These are phyloP conservation scores for Phyllosticta capitalensis DNA, from an alignment of 2,329 filamentous ascomycete genomes.

Conservation along the genomic window DNA sequence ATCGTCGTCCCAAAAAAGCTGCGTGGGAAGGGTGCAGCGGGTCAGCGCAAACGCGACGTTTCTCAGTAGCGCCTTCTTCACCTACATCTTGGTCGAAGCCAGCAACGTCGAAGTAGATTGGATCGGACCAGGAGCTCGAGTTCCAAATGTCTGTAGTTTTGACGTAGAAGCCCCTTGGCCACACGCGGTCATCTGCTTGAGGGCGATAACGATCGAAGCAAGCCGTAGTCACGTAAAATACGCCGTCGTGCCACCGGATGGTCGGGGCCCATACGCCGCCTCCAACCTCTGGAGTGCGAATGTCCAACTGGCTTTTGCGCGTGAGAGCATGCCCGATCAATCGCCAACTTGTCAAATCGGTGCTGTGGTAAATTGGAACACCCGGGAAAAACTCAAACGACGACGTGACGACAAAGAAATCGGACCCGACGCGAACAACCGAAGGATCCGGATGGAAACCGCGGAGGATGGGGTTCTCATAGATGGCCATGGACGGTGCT, in stretches of 20 bases:
- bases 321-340: slow-evolving; percentile 46
- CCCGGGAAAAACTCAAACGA: slow-evolving; percentile 55
- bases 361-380: slow-evolving; percentile 51
- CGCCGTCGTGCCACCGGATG: slow-evolving; percentile 34
- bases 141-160: slow-evolving; percentile 46
- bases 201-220: slow-evolving; percentile 38
- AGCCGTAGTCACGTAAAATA: slow-evolving; percentile 40
- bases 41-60: not conserved
- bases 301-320: slow-evolving; percentile 37
- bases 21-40: not conserved
- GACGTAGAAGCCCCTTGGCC: slow-evolving; percentile 46
- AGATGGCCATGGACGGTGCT: slow-evolving; percentile 22
- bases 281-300: slow-evolving; percentile 35
- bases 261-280: slow-evolving; percentile 43
- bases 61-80: slow-evolving; percentile 1
- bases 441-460: slow-evolving; percentile 57
- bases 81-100: slow-evolving; percentile 46
- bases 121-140: slow-evolving; percentile 42
- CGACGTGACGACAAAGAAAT: slow-evolving; percentile 52
- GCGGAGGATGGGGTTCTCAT: slow-evolving; percentile 43
- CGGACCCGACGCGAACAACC: slow-evolving; percentile 38
- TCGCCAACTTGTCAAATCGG: slow-evolving; percentile 43
- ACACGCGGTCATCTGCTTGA: slow-evolving; percentile 37
- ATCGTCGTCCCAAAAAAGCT: slow-evolving; percentile 42
- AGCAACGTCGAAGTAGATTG: slow-evolving; percentile 44